Evolutionary conservation across 2,329 filamentous ascomycete species (phyloP).

Genomic region (Exophiala sp.): DNA sequence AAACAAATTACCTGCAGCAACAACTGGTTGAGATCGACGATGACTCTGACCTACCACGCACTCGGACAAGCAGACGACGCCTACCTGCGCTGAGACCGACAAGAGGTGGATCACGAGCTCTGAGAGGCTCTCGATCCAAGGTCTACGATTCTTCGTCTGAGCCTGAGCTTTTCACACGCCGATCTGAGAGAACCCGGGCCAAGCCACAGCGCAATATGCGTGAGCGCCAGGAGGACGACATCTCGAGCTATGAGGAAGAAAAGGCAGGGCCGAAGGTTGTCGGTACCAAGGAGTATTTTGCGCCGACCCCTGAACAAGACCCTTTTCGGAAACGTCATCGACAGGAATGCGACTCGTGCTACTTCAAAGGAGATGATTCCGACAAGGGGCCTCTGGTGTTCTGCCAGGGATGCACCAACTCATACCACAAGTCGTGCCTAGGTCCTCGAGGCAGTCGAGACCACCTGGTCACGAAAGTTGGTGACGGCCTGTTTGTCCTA

Average conservation of each 20-base stretch:
- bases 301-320: constrained; percentile 54
- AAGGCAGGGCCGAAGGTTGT: constrained; percentile 52
- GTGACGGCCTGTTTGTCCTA: constrained; percentile 68
- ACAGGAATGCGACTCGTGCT: constrained; percentile 66
- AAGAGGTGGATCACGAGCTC: constrained; percentile 1
- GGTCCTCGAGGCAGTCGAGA: constrained; percentile 67
- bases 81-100: constrained; percentile 7
- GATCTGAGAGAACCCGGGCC: constrained; percentile 33
- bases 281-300: constrained; percentile 66
- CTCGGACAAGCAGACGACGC: constrained; percentile 21
- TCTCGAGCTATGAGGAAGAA: constrained; percentile 35
- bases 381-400: constrained; percentile 67
- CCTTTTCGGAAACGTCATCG: constrained; percentile 66
- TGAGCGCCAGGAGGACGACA: constrained; percentile 47
- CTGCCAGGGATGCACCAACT: constrained; percentile 83
- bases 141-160: constrained; percentile 13
- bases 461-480: constrained; percentile 85
- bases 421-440: constrained; percentile 79
- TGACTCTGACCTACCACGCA: constrained; percentile 10
- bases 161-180: constrained; percentile 26
- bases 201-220: constrained; percentile 38
- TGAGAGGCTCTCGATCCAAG: not conserved
- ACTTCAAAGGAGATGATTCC: constrained; percentile 46
- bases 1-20: constrained; percentile 6
- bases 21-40: constrained; percentile 14